A percentile compares a stretch with the other conserved stretches of the same genome.
Evolutionary conservation across 2,329 filamentous ascomycete genomes (phyloP).

Genomic region (Scedosporium minutisporum): DNA sequence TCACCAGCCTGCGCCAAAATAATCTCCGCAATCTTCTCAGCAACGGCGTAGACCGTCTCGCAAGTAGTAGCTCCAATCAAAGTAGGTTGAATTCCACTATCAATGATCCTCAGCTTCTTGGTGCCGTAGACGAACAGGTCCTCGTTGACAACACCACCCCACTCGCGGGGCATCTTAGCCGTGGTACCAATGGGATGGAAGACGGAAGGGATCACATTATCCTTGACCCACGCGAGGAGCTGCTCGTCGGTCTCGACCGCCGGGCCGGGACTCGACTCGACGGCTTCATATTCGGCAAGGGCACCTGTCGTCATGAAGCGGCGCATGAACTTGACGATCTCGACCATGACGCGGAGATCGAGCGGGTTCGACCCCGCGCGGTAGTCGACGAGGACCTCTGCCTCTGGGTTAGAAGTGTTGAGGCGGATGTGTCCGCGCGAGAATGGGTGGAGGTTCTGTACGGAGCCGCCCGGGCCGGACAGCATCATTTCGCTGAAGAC

Average conservation of each 20-base stretch:
- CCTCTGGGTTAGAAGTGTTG: conserved; percentile 13
- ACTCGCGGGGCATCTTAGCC: conserved; percentile 18
- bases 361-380: conserved; percentile 15
- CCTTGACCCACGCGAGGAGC: conserved; percentile 14
- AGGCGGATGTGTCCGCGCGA: conserved; percentile 15
- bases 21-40: conserved; percentile 6
- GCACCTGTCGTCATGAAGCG: conserved; percentile 14
- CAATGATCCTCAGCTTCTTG: conserved; percentile 4
- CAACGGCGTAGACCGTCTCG: conserved; percentile 6
- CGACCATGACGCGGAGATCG: conserved; percentile 16
- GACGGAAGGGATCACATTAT: conserved; percentile 15
- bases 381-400: conserved; percentile 17
- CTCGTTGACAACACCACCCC: conserved; percentile 21
- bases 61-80: conserved; percentile 5
- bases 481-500: conserved; percentile 38
- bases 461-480: conserved; percentile 13
- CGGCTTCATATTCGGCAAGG: conserved; percentile 13
- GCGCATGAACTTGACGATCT: conserved; percentile 17
- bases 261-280: conserved; percentile 14
- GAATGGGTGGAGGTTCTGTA: conserved; percentile 15
- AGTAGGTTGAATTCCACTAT: conserved; percentile 1
- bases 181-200: conserved; percentile 19
- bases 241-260: conserved; percentile 12
- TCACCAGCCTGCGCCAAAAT: conserved; percentile 3
- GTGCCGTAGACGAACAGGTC: conserved; percentile 20